Percentiles rank a stretch among this genome's conserved stretches.
phyloP scores from a whole-genome alignment of 2,329 filamentous ascomycete species.

The Aspergillus niger region DNA sequence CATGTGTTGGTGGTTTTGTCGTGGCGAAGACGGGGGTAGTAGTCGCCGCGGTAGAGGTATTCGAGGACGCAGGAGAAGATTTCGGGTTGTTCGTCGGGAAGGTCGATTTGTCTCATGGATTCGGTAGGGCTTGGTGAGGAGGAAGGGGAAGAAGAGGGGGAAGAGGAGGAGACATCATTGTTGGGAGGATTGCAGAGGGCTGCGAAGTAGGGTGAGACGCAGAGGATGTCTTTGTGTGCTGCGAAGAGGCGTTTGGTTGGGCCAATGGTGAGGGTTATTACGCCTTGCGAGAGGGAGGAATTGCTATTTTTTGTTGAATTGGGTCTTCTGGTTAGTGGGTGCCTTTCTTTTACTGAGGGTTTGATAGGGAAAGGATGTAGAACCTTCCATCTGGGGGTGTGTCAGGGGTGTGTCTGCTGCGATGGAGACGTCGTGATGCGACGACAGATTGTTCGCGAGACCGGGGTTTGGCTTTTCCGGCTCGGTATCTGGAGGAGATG shows the following conservation, averaged over 20 bases:
- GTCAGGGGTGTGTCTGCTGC: constrained; percentile 31
- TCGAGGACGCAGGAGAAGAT: constrained; percentile 89
- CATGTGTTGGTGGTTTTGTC: constrained; percentile 79
- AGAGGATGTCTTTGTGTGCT: constrained; percentile 83
- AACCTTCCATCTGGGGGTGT: constrained; percentile 40
- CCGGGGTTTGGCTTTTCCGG: constrained; percentile 42
- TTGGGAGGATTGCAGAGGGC: constrained; percentile 58
- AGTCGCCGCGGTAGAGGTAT: constrained; percentile 92
- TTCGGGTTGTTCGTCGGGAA: constrained; percentile 84
- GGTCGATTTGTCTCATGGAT: constrained; percentile 60
- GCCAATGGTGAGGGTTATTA: constrained; percentile 81
- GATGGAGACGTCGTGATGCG: constrained; percentile 30
- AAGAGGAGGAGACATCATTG: not conserved
- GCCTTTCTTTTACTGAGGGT: not conserved
- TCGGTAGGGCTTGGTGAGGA: constrained; percentile 55
- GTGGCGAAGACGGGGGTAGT: constrained; percentile 79
- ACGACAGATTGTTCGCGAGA: constrained; percentile 29
- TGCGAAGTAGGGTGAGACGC: constrained; percentile 76
- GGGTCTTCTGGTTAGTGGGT: not conserved
- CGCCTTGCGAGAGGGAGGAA: constrained; percentile 62
- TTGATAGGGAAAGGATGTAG: not conserved
- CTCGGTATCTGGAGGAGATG: constrained; percentile 45
- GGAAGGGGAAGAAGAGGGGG: constrained; percentile 7
- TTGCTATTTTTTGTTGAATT: constrained; percentile 36
- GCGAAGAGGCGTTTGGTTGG: constrained; percentile 83